Evolutionary conservation across 2,329 filamentous ascomycete genomes (phyloP), one percentile per base, ranked within the genome.

Genomic region (Fusarium tricinctum): DNA sequence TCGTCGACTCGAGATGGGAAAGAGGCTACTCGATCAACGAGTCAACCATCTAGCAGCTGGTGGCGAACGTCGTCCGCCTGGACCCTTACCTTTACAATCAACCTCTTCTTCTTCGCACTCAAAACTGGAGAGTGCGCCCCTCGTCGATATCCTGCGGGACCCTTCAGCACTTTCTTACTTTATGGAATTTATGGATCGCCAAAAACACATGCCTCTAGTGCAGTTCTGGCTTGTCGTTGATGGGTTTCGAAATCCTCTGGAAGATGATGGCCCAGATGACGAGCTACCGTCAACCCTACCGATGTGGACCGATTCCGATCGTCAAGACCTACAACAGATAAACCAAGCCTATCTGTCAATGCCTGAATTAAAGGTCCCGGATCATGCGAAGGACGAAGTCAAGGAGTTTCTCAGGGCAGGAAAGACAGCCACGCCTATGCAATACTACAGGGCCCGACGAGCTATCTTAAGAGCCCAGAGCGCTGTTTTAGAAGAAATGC

Each of bases 201-300:
- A 94, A 76, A 86, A 87, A 17, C 84, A 95, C 26, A 95, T 98
- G 91, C 87, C 92, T 15, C 82, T 97, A 46, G 94, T 99, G 8
- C 96, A 99, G 75, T 99, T 98, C 78, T 99, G 95, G 94, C 90
- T 99, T 40, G 96, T 98, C 5, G 96, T 98, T 8, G 96, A 99
- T 80, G 95, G 96, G 1, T 93, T 98, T 72, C 91, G 97, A 42
- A 97, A 97, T 72, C 97, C 96, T 1, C 82, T 99, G 4, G 96
- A 99, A 79, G 92, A 95, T 68, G 86, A 88, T 73, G 90, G 91
- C 35, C 75, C 75, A 14, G 80, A 82, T 20, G 92, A 96, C 62
- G 89, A 88, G 33, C 78, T 88, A 2, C 87, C 91, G 3, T 81
- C 88, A 3, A 85, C 84, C 28, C 79, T 91, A 19, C 83, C 86